Evolutionary conservation across 331 rosid species (phyloP), one percentile per base, ranked within the genome.

Genomic region (Cucumis variabilis): DNA sequence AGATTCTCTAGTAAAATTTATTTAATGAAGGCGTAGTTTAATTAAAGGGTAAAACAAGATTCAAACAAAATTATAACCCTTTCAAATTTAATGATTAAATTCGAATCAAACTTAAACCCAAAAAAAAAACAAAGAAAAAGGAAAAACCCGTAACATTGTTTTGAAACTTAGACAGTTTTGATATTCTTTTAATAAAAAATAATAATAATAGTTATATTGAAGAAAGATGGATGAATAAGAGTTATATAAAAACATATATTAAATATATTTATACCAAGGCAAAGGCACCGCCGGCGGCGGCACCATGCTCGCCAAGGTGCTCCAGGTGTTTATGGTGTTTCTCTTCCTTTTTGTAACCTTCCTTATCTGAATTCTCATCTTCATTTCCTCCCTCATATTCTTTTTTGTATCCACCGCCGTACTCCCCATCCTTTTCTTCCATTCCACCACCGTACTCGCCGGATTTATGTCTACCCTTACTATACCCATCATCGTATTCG

Each of bases 281-380:
- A 91, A 89, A 95, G 73, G 90, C 93, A 60, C 96, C 98, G 33
- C 96, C 95, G 62, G 94, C 95, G 0, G 80, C 88, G 24, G 87
- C 60, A 65, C 94, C 98, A n/a, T 93, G 82, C 82, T 89, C 94
- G 4, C 94, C 94, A 28, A 92, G 48, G 27, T 94, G 88, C 89
- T 94, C 94, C 16, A 88, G 91, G 82, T 91, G 92, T 86, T 95
- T 95, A 90, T 94, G 98, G 65, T 95, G 96, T 88, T 95, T 92
- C 94, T 90, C 95, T 87, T 95, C 96, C 89, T 92, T 91, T 89
- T 74, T 85, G 89, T 92, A 92, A 65, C 93, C 48, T 44, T 44
- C 48, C 48, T 44, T 44, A 44, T 44, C 81, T 23, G 60, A 8
- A 37, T 17, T 33, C 14, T 20, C 80, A 15, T 75, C 82, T 75